A percentile compares a stretch with the other conserved stretches of the same genome.
Evolutionary conservation across 352 stramenopile genomes (phyloP).

Genomic region (Elongisporangium prolatum): DNA sequence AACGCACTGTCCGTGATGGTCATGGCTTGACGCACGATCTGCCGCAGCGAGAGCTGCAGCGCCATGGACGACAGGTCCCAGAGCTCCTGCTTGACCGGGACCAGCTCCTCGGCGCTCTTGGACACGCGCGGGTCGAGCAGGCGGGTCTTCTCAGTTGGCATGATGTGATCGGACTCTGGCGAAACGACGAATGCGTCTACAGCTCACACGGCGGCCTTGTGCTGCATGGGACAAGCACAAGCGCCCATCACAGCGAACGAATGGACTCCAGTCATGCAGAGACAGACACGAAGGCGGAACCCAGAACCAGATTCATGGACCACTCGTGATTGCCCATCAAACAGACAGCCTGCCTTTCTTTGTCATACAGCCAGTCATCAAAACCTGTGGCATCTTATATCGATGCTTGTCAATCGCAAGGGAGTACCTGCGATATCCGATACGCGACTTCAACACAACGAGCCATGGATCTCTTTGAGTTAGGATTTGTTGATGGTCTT

Average conservation of each 20-base stretch:
- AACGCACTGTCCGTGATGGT: constrained; percentile 40
- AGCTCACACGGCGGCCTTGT: not conserved
- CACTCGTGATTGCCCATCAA: not conserved
- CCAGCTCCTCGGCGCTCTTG: not conserved
- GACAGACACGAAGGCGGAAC: not conserved
- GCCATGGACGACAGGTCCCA: constrained; percentile 34
- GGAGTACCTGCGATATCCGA: not conserved
- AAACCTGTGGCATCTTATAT: not conserved
- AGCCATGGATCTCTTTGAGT: constrained; percentile 63
- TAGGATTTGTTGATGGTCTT: constrained; percentile 63
- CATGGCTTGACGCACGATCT: constrained; percentile 44
- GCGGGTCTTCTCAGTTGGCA: not conserved
- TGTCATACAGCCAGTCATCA: too few relatives aligned
- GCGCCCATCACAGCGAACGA: not conserved
- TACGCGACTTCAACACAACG: constrained; percentile 3
- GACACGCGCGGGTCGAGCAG: not conserved
- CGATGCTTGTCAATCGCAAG: not conserved
- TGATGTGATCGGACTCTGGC: not conserved
- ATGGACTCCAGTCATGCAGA: not conserved
- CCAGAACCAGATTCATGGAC: not conserved
- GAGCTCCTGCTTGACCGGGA: constrained; percentile 31
- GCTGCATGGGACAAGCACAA: not conserved
- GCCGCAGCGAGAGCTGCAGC: constrained; percentile 32
- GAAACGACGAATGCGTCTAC: not conserved
- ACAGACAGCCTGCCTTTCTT: too few relatives aligned